Evolutionary conservation across 2,329 filamentous ascomycete genomes (phyloP).

Genomic region (Xylariaceae sp.): DNA sequence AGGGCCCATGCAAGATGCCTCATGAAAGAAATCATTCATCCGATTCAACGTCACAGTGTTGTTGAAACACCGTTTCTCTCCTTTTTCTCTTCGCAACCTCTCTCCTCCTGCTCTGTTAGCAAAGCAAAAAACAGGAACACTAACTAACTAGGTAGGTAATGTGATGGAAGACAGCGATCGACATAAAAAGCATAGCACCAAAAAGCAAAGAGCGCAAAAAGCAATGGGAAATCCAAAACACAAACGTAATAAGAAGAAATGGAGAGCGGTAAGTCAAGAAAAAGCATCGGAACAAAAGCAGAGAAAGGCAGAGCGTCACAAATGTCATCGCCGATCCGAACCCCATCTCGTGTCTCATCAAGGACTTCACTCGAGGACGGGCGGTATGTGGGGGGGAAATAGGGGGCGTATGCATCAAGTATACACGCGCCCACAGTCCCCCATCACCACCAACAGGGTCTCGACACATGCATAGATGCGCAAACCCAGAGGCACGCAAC

Average conservation of each 20-base stretch:
- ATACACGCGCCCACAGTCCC: background rate
- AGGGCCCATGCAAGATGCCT: background rate
- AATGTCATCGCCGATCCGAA: conserved; percentile 1
- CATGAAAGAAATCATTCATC: background rate
- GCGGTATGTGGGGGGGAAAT: background rate
- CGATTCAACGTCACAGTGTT: too few relatives aligned
- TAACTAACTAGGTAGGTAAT: background rate
- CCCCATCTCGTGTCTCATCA: conserved; percentile 4
- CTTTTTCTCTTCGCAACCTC: conserved; percentile 14
- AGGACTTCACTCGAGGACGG: conserved; percentile 4
- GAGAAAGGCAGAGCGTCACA: background rate
- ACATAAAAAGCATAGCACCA: too few relatives aligned
- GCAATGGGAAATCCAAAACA: background rate
- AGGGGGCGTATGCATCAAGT: background rate
- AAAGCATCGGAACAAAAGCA: background rate
- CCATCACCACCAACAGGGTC: conserved; percentile 1
- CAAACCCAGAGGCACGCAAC: conserved; percentile 5
- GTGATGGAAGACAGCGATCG: too few relatives aligned
- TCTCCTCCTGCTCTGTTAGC: background rate
- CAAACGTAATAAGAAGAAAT: background rate
- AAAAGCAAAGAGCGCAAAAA: background rate
- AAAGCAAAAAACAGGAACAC: conserved; percentile 7
- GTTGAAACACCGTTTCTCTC: too few relatives aligned
- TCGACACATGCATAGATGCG: background rate
- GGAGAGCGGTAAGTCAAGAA: background rate